These are phyloP conservation scores for Aspergillus sparsus DNA, from an alignment of 495 filamentous ascomycete genomes.

Conservation along the genomic window DNA sequence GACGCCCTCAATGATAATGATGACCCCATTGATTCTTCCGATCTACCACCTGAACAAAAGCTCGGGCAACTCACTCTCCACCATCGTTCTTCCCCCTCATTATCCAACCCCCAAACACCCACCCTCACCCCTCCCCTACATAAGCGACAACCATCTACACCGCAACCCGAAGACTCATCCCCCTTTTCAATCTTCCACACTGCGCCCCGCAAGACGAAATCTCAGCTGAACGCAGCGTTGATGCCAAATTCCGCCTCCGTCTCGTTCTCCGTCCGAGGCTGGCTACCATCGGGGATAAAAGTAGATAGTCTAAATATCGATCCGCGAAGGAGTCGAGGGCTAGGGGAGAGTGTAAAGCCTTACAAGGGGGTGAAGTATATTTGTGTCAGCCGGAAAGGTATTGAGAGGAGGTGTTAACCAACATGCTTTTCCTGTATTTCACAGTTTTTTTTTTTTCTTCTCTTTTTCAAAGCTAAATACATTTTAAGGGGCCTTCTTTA, in stretches of 20 bases:
- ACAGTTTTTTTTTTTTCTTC: neutral
- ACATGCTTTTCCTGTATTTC: too few relatives aligned
- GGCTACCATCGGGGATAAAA: conserved; percentile 90
- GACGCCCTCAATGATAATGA: conserved; percentile 4
- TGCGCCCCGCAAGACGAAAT: conserved; percentile 45
- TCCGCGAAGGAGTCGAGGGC: conserved; percentile 76
- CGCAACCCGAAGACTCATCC: conserved; percentile 16
- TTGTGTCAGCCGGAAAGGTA: conserved; percentile 80
- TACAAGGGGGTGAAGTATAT: conserved; percentile 99
- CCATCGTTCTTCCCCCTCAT: conserved; percentile 15
- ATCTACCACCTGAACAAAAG: conserved; percentile 27
- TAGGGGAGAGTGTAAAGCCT: conserved; percentile 86
- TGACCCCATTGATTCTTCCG: conserved; percentile 17
- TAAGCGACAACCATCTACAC: neutral
- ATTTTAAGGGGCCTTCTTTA: neutral
- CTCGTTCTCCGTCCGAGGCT: conserved; percentile 90
- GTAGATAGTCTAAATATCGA: conserved; percentile 89
- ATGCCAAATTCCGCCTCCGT: conserved; percentile 90
- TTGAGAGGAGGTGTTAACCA: conserved; percentile 63
- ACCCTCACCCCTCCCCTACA: conserved; percentile 18
- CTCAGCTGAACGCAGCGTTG: conserved; percentile 71
- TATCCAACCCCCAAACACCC: conserved; percentile 33
- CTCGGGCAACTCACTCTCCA: conserved; percentile 18
- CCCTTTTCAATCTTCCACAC: conserved; percentile 35
- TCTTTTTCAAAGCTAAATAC: neutral